Evolutionary conservation across 345 rosid species (phyloP).

Genomic region (Salix koriyanagi): DNA sequence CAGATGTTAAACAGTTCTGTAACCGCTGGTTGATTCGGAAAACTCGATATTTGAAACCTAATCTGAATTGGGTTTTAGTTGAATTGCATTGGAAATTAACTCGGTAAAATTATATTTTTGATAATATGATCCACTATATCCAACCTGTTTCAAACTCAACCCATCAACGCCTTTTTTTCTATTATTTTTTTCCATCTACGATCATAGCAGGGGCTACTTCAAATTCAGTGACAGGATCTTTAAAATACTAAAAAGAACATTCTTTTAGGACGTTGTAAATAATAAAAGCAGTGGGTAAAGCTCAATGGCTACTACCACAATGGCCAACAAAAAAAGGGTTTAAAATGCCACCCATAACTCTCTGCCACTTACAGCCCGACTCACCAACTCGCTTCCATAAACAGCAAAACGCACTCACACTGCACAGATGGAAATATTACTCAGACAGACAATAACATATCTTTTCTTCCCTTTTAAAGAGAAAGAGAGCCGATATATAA

Average conservation of each 20-base stretch:
- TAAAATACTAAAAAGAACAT: background rate
- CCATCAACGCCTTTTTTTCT: too few species aligned
- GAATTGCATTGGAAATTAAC: too few species aligned
- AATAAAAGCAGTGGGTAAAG: background rate
- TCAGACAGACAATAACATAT: constrained; percentile 10
- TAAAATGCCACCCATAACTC: constrained; percentile 1
- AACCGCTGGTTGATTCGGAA: too few species aligned
- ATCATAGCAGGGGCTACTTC: background rate
- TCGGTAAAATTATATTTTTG: too few species aligned
- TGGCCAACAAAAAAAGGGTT: background rate
- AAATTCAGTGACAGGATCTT: background rate
- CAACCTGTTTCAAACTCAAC: too few species aligned
- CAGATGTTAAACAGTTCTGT: too few species aligned
- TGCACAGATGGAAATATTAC: constrained; percentile 2
- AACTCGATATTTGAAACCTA: too few species aligned
- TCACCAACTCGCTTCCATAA: constrained; percentile 10
- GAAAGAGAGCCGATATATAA: constrained; percentile 6
- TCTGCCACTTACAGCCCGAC: constrained; percentile 6
- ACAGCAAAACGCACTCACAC: constrained; percentile 6
- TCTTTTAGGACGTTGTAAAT: background rate
- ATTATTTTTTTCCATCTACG: too few species aligned
- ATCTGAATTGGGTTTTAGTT: too few species aligned
- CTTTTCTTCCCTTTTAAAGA: constrained; percentile 17
- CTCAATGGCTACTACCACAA: background rate
- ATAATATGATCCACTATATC: too few species aligned